phyloP scores from a whole-genome alignment of 2,329 filamentous ascomycete genomes.

The Monosporascus ibericus region DNA sequence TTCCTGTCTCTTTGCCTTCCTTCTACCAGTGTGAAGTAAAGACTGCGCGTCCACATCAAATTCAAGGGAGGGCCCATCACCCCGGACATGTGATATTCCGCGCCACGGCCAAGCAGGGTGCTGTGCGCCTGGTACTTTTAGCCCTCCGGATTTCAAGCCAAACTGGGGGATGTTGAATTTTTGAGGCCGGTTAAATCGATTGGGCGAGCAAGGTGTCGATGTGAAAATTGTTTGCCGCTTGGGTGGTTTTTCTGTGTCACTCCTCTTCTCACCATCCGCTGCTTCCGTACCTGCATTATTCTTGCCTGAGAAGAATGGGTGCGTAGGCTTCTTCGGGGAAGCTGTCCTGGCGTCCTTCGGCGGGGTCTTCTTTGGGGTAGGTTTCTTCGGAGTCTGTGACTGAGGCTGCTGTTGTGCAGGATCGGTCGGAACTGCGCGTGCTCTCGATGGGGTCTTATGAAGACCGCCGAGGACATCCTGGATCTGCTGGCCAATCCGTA shows the following conservation, averaged over 20 bases:
- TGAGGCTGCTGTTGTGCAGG: not conserved
- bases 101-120: conserved; percentile 67
- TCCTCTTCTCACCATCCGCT: conserved; percentile 15
- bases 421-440: not conserved
- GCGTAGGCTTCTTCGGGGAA: conserved; percentile 18
- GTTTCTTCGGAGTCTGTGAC: conserved; percentile 10
- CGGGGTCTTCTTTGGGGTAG: conserved; percentile 18
- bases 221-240: conserved; percentile 37
- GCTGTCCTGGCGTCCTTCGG: conserved; percentile 13
- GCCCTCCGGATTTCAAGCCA: conserved; percentile 35
- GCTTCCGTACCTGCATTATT: conserved; percentile 20
- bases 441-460: conserved; percentile 9
- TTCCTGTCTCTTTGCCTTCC: conserved; percentile 46
- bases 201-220: conserved; percentile 49
- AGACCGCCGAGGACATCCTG: conserved; percentile 49
- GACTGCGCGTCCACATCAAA: not conserved
- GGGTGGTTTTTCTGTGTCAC: conserved; percentile 23
- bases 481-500: conserved; percentile 53
- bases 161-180: conserved; percentile 34
- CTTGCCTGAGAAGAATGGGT: conserved; percentile 67
- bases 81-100: conserved; percentile 59
- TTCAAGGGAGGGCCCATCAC: conserved; percentile 16
- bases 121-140: conserved; percentile 60
- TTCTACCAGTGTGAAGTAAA: conserved; percentile 13
- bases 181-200: conserved; percentile 26